These are phyloP conservation scores for Globisporangium echinulatum DNA, from an alignment of 352 stramenopile genomes.

Conservation along the genomic window DNA sequence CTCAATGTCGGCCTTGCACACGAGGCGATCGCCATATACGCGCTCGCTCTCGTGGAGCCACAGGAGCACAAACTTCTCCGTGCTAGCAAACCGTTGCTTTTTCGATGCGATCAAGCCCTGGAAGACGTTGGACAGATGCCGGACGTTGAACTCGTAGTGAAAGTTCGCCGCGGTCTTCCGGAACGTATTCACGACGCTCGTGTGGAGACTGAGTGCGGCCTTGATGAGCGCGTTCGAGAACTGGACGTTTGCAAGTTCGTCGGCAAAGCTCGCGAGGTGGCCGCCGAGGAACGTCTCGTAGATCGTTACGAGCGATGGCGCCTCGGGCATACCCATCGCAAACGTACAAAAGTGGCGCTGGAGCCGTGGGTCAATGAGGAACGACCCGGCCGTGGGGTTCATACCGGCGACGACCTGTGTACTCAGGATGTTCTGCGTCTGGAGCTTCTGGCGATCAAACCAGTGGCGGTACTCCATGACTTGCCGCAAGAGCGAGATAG, in stretches of 20 bases:
- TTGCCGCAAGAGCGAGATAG: slow-evolving; percentile 92
- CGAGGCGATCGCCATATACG: slow-evolving; percentile 93
- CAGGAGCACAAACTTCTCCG: slow-evolving; percentile 93
- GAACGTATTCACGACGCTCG: slow-evolving; percentile 87
- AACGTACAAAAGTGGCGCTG: slow-evolving; percentile 96
- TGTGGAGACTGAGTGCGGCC: slow-evolving; percentile 90
- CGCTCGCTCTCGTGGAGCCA: slow-evolving; percentile 96
- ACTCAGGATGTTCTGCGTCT: slow-evolving; percentile 92
- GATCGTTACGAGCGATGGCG: slow-evolving; percentile 92
- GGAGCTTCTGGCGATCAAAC: slow-evolving; percentile 91
- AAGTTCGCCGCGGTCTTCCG: slow-evolving; percentile 96
- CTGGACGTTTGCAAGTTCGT: slow-evolving; percentile 83
- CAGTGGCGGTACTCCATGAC: slow-evolving; percentile 95
- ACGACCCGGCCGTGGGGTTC: slow-evolving; percentile 94
- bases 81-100: slow-evolving; percentile 86
- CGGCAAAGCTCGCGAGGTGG: slow-evolving; percentile 88
- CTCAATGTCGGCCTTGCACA: slow-evolving; percentile 88
- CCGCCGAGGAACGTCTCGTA: slow-evolving; percentile 95
- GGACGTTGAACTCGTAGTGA: slow-evolving; percentile 98
- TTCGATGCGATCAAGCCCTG: slow-evolving; percentile 93
- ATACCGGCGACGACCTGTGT: slow-evolving; percentile 94
- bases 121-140: slow-evolving; percentile 94
- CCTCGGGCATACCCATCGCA: slow-evolving; percentile 92
- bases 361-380: slow-evolving; percentile 91
- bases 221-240: slow-evolving; percentile 92